Evolutionary conservation across 495 filamentous ascomycete species (phyloP), one percentile per base, ranked within the genome.

Genomic region (Darksidea phi): DNA sequence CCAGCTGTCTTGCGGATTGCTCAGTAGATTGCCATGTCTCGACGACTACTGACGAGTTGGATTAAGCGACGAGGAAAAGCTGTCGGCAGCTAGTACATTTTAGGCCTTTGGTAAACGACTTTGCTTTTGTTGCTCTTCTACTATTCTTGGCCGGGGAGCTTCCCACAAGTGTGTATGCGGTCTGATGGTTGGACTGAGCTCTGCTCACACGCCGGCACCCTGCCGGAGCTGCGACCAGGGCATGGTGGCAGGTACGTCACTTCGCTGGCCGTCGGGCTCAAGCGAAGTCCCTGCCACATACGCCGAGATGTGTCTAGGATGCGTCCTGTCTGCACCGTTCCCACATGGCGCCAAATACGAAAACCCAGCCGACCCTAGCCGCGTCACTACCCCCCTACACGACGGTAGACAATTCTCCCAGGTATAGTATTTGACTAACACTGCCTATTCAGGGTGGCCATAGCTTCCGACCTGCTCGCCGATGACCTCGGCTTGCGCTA

Each of bases 161-260:
- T 32, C 28, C 28, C 28, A 32, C 28, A 10, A 32, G 28, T 10
- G 28, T 4, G 28, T 32, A 32, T 32, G 28, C 10, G 28, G 28
- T 32, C 28, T 32, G 28, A 32, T 32, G 4, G 3, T 10, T 32
- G 28, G 10, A 10, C 28, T 32, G 28, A 32, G 10, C 4, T 32
- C 28, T 10, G 28, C 28, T 32, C 28, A 32, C 28, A 32, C 10
- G 28, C 28, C 28, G 10, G 28, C 28, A 10, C 10, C 3, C 28
- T 32, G 52, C 52, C 20, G 4, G 11, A 43, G 38, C 18, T 26
- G 26, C 42, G 13, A 24, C 25, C 26, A 48, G 24, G 21, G 23
- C 8, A 42, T 24, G 21, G 3, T 25, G 12, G 32, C 34, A 59
- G 56, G 47, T 50, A 59, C 56, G 46, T 50, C 56, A 59, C 26